These are phyloP conservation scores for Penicillium arizonense DNA, from an alignment of 495 filamentous ascomycete genomes.

Conservation along the genomic window DNA sequence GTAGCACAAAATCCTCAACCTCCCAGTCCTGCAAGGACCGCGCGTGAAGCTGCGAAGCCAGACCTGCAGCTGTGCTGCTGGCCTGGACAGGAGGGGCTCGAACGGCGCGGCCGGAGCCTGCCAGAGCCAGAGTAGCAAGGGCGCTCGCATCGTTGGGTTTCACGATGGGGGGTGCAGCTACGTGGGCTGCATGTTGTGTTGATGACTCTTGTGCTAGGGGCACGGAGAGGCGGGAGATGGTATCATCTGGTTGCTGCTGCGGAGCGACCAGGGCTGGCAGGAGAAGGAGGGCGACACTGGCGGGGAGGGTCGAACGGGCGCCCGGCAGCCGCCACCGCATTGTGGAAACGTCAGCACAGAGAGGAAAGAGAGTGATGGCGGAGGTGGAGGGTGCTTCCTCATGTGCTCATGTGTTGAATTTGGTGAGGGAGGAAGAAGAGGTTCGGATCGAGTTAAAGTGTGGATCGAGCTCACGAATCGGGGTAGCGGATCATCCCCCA, in stretches of 20 bases:
- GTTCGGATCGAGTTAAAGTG: conserved; percentile 9
- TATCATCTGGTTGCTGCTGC: conserved; percentile 48
- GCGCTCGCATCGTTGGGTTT: conserved; percentile 82
- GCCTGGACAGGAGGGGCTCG: conserved; percentile 77
- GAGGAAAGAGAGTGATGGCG: neutral
- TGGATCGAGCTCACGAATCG: conserved; percentile 24
- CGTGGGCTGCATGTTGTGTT: conserved; percentile 13
- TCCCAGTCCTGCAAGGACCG: conserved; percentile 98
- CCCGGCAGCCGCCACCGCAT: conserved; percentile 53
- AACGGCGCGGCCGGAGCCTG: conserved; percentile 67
- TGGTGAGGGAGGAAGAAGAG: conserved; percentile 1
- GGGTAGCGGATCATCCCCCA: conserved; percentile 30
- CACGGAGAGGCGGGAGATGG: conserved; percentile 32
- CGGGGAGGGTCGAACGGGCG: conserved; percentile 45
- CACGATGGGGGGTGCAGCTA: conserved; percentile 32
- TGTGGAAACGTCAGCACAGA: conserved; percentile 34
- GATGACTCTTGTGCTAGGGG: conserved; percentile 23
- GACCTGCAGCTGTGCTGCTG: conserved; percentile 61
- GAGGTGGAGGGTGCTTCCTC: neutral
- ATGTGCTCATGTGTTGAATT: conserved; percentile 1
- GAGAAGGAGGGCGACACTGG: conserved; percentile 48
- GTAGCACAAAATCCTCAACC: conserved; percentile 98
- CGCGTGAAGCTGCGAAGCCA: conserved; percentile 81
- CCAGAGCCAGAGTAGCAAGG: conserved; percentile 92
- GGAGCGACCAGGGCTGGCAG: conserved; percentile 46